A percentile compares a stretch with the other conserved stretches of the same genome.
Conservation (phyloP, 2,329 filamentous ascomycete species). For the Epicoccum nigrum region DNA sequence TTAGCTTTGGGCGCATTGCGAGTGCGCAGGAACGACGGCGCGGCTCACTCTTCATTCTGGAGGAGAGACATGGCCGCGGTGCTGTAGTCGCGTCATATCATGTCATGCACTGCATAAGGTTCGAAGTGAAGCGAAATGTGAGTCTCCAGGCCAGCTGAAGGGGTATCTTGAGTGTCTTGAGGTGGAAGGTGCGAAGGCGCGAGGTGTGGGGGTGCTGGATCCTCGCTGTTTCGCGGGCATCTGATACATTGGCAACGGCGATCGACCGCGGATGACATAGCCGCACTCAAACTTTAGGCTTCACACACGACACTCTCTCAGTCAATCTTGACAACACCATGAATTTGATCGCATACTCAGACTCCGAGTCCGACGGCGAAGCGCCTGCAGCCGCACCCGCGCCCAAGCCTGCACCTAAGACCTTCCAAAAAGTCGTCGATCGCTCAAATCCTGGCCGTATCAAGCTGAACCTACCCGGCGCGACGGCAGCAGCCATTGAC, state of each 20-base stretch:
- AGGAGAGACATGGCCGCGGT: conserved; percentile 50
- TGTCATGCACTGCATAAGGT: conserved; percentile 5
- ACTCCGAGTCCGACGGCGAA: conserved; percentile 74
- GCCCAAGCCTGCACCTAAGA: conserved; percentile 57
- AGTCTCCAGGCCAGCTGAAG: conserved; percentile 44
- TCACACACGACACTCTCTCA: neutral
- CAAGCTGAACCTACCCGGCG: conserved; percentile 73
- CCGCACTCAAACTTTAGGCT: neutral
- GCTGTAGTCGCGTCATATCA: conserved; percentile 26
- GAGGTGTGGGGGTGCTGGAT: neutral
- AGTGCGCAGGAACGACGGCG: conserved; percentile 6
- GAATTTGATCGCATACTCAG: conserved; percentile 83
- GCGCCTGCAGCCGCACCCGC: conserved; percentile 31
- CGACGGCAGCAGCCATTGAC: conserved; percentile 50
- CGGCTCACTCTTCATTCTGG: conserved; percentile 53
- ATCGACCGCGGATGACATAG: conserved; percentile 10
- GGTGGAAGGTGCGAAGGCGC: neutral
- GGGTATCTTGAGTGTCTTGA: conserved; percentile 18
- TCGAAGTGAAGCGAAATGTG: neutral
- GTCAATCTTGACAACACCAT: conserved; percentile 59
- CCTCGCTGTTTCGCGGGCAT: conserved; percentile 17
- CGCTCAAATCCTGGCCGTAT: conserved; percentile 83
- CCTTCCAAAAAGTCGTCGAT: conserved; percentile 82
- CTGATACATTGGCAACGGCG: conserved; percentile 18
- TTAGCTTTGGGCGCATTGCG: conserved; percentile 24